These are phyloP conservation scores for Alloteropsis angusta DNA, from an alignment of 202 grass and related monocot species.

Conservation along the genomic window DNA sequence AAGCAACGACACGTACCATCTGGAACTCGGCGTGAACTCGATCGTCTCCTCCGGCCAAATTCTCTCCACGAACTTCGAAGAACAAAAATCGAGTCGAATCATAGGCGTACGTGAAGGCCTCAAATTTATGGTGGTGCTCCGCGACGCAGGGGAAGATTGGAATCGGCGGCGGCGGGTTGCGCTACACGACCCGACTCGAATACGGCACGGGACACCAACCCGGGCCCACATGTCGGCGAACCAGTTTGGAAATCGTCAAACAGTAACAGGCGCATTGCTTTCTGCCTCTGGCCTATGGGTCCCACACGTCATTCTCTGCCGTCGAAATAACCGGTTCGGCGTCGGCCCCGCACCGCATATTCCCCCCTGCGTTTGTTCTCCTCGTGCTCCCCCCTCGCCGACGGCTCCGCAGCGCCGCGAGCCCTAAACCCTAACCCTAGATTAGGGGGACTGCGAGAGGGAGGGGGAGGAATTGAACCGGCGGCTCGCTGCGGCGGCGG, in stretches of 20 bases:
- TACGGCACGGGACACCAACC: not conserved
- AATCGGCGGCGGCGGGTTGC: not conserved
- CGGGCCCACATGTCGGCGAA: not conserved
- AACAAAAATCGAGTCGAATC: not conserved
- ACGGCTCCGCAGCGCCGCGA: not conserved
- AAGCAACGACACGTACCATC: not conserved
- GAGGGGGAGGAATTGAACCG: not conserved
- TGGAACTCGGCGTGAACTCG: not conserved
- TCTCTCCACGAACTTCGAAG: not conserved
- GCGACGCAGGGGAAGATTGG: not conserved
- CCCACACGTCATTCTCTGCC: not conserved
- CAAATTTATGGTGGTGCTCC: not conserved
- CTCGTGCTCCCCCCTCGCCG: not conserved
- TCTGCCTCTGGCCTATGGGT: not conserved
- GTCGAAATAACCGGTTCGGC: not conserved
- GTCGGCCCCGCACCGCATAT: no score
- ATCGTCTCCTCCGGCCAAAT: not conserved
- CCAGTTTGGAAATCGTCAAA: not conserved
- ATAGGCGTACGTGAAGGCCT: not conserved
- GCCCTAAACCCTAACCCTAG: conserved; percentile 29
- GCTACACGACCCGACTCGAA: not conserved
- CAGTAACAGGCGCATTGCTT: no score
- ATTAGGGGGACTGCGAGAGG: not conserved
- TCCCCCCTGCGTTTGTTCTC: not conserved
- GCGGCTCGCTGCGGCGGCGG: not conserved